A percentile compares a stretch with the other conserved stretches of the same genome.
Evolutionary conservation across 768 basidiomycete species (phyloP).

Genomic region (Royoungia palumana): DNA sequence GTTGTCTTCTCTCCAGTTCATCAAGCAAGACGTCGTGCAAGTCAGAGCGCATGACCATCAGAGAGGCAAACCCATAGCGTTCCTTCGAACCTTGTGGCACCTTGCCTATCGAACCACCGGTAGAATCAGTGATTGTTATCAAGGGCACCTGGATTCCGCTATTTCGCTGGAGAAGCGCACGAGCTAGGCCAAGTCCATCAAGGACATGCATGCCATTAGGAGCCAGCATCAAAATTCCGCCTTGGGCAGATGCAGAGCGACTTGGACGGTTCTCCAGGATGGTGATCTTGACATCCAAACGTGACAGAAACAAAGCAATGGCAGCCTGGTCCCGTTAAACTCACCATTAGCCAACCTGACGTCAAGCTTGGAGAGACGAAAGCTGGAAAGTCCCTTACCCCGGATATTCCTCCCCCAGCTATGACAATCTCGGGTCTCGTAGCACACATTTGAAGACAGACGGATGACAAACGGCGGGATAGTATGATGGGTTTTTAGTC

Average conservation of each 20-base stretch:
- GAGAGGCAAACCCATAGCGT: slow-evolving; percentile 28
- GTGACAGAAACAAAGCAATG: slow-evolving; percentile 26
- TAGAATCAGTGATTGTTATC: slow-evolving; percentile 21
- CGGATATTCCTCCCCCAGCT: slow-evolving; percentile 28
- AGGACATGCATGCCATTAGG: slow-evolving; percentile 30
- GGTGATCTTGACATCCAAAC: slow-evolving; percentile 11
- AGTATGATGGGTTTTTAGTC: not conserved
- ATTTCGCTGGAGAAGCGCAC: slow-evolving; percentile 19
- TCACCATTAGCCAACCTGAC: not conserved
- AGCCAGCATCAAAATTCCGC: slow-evolving; percentile 28
- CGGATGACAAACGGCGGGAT: not conserved
- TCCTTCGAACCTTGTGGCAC: slow-evolving; percentile 26
- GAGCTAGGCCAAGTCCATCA: slow-evolving; percentile 25
- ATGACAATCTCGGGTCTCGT: slow-evolving; percentile 23
- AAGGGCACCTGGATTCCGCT: slow-evolving; percentile 19
- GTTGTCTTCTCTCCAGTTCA: slow-evolving; percentile 18
- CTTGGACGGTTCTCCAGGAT: slow-evolving; percentile 24
- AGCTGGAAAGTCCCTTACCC: slow-evolving; percentile 17
- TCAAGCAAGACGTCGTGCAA: slow-evolving; percentile 32
- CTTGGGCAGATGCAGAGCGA: slow-evolving; percentile 18
- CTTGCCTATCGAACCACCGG: slow-evolving; percentile 21
- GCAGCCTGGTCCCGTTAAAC: slow-evolving; percentile 10
- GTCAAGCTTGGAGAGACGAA: not conserved
- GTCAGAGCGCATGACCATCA: slow-evolving; percentile 27
- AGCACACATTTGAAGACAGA: slow-evolving; percentile 11